phyloP scores from a whole-genome alignment of 768 basidiomycete species.

The Plicaturopsis crispa region DNA sequence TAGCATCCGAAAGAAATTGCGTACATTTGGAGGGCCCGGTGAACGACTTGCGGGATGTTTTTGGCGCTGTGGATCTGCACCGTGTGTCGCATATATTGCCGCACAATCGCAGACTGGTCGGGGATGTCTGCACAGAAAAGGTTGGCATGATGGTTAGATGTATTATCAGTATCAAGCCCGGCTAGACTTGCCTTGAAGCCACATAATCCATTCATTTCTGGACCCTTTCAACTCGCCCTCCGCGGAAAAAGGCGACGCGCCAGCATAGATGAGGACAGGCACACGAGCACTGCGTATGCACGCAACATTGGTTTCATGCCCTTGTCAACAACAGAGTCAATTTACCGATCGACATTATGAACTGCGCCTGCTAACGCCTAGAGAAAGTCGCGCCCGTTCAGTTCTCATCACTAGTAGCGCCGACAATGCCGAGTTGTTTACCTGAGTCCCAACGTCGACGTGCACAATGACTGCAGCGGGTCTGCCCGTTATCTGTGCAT shows the following conservation, averaged over 20 bases:
- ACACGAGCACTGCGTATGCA: too few relatives aligned
- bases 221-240: constrained; percentile 52
- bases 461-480: constrained; percentile 71
- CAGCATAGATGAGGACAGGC: constrained; percentile 68
- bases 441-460: constrained; percentile 67
- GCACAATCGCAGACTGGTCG: constrained; percentile 65
- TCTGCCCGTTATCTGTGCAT: constrained; percentile 54
- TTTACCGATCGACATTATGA: constrained; percentile 64
- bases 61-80: constrained; percentile 50
- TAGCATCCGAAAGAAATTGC: constrained; percentile 6
- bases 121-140: constrained; percentile 61
- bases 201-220: constrained; percentile 71
- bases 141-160: not conserved
- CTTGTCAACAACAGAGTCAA: too few relatives aligned
- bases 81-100: constrained; percentile 69
- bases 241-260: constrained; percentile 53
- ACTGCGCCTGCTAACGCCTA: constrained; percentile 65
- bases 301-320: too few relatives aligned
- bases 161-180: not conserved
- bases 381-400: not conserved
- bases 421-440: constrained; percentile 9
- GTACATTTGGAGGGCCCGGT: constrained; percentile 60
- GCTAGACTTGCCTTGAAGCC: constrained; percentile 47
- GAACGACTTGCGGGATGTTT: constrained; percentile 41
- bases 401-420: not conserved